Percentiles rank a stretch among this genome's conserved stretches.
These are phyloP conservation scores for Diaporthe batatas DNA, from an alignment of 2,329 filamentous ascomycete genomes.

Conservation along the genomic window DNA sequence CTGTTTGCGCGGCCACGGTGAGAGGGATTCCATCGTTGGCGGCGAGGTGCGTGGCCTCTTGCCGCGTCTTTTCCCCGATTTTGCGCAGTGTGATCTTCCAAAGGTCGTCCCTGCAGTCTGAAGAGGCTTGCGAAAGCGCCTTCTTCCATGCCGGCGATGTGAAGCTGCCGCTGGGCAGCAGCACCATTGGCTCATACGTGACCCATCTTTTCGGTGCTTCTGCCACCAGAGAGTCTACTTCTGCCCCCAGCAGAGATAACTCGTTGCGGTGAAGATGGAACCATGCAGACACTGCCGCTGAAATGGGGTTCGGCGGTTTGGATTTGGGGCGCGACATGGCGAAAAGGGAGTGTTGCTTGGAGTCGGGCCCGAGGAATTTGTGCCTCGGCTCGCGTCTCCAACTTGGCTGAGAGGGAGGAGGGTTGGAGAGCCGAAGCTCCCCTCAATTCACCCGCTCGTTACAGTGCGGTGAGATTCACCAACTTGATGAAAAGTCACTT, in stretches of 20 bases:
- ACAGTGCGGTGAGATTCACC: not conserved
- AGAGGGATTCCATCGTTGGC: slow-evolving; percentile 73
- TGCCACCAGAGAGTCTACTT: slow-evolving; percentile 50
- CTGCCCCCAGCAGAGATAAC: slow-evolving; percentile 24
- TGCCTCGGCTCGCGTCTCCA: slow-evolving; percentile 36
- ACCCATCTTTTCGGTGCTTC: slow-evolving; percentile 70
- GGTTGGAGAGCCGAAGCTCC: slow-evolving; percentile 16
- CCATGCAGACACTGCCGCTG: slow-evolving; percentile 54
- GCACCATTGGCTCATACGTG: slow-evolving; percentile 71
- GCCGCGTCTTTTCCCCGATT: slow-evolving; percentile 58
- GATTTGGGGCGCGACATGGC: slow-evolving; percentile 44
- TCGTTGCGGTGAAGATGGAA: slow-evolving; percentile 41
- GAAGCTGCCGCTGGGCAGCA: slow-evolving; percentile 73
- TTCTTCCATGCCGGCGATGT: slow-evolving; percentile 55
- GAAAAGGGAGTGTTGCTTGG: not conserved
- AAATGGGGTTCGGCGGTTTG: slow-evolving; percentile 54
- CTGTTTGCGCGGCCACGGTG: slow-evolving; percentile 45
- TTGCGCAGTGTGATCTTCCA: slow-evolving; percentile 64
- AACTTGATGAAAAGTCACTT: not conserved
- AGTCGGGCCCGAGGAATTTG: slow-evolving; percentile 22
- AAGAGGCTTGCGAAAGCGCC: slow-evolving; percentile 50
- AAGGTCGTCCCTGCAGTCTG: slow-evolving; percentile 51
- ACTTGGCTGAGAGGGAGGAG: not conserved
- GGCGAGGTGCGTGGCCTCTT: slow-evolving; percentile 67
- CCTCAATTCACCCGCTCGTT: not conserved